These are phyloP conservation scores for Yamadazyma oceani DNA, from an alignment of 1,139 yeast genomes.

Conservation along the genomic window DNA sequence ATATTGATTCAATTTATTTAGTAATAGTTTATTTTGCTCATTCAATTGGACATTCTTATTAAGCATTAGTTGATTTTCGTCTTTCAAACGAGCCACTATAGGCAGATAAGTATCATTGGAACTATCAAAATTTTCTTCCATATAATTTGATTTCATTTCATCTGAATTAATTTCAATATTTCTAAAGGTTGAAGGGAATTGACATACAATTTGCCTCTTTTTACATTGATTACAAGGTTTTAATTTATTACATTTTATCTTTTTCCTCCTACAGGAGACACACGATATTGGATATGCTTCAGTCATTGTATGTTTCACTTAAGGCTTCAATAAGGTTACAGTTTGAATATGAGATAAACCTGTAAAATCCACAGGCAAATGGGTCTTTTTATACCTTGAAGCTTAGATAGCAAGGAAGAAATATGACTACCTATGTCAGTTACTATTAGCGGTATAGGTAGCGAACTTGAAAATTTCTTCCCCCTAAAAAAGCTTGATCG, in stretches of 20 bases:
- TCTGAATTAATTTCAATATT: slow-evolving; percentile 29
- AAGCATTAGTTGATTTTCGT: slow-evolving; percentile 22
- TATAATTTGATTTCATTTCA: slow-evolving; percentile 2
- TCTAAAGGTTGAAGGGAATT: slow-evolving; percentile 41
- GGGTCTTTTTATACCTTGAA: too few species aligned
- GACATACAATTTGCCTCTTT: slow-evolving; percentile 32
- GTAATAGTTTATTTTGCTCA: slow-evolving; percentile 14
- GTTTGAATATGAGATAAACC: too few species aligned
- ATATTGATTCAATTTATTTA: slow-evolving; percentile 9
- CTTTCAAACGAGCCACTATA: slow-evolving; percentile 16
- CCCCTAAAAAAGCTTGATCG: too few species aligned
- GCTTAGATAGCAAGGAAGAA: too few species aligned
- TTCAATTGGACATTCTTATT: slow-evolving; percentile 21
- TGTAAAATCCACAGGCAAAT: too few species aligned
- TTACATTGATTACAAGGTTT: slow-evolving; percentile 44
- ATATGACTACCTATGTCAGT: too few species aligned
- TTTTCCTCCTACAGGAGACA: slow-evolving; percentile 42
- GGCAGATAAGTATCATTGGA: slow-evolving; percentile 4
- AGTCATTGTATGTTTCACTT: slow-evolving; percentile 22
- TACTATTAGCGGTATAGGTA: too few species aligned
- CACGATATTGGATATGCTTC: slow-evolving; percentile 42
- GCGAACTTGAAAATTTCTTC: too few species aligned
- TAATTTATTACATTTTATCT: slow-evolving; percentile 40
- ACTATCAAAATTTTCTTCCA: background rate
- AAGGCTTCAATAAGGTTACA: too few species aligned